Conservation (phyloP, 768 basidiomycete species). For the Antrodiella citrinella region DNA sequence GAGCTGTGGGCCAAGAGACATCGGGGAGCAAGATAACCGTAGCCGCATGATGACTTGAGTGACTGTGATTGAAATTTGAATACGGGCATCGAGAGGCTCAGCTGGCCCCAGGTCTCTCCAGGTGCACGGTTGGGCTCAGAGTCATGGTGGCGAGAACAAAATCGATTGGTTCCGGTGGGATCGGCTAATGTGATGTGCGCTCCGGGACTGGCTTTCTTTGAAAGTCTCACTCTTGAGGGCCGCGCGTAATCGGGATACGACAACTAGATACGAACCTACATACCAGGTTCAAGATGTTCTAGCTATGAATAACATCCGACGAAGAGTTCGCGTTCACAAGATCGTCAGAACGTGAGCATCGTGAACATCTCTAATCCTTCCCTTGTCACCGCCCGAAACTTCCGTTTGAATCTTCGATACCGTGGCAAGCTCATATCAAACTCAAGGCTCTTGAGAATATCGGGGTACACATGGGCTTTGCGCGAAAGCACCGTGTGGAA, state of each 20-base stretch:
- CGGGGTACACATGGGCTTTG: slow-evolving; percentile 40
- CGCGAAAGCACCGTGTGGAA: slow-evolving; percentile 58
- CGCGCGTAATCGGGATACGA: no score
- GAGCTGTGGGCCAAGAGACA: not conserved
- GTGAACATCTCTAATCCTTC: slow-evolving; percentile 31
- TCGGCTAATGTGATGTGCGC: no score
- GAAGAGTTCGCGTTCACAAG: not conserved
- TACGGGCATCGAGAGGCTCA: no score
- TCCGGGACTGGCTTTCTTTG: no score
- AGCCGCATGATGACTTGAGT: not conserved
- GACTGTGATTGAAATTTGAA: no score
- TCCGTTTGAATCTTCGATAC: slow-evolving; percentile 32
- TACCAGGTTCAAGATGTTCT: no score
- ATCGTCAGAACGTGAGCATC: slow-evolving; percentile 15
- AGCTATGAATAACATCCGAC: not conserved
- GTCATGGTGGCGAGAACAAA: no score
- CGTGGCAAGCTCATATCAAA: slow-evolving; percentile 43
- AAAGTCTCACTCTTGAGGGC: no score
- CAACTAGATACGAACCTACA: no score
- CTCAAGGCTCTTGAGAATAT: slow-evolving; percentile 39
- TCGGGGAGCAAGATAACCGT: not conserved
- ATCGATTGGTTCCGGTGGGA: no score
- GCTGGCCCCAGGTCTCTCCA: no score
- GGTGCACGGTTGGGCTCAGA: no score
- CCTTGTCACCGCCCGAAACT: slow-evolving; percentile 40